Evolutionary conservation across 2,329 filamentous ascomycete species (phyloP), one percentile per base, ranked within the genome.

Genomic region (Penicillium sp.): DNA sequence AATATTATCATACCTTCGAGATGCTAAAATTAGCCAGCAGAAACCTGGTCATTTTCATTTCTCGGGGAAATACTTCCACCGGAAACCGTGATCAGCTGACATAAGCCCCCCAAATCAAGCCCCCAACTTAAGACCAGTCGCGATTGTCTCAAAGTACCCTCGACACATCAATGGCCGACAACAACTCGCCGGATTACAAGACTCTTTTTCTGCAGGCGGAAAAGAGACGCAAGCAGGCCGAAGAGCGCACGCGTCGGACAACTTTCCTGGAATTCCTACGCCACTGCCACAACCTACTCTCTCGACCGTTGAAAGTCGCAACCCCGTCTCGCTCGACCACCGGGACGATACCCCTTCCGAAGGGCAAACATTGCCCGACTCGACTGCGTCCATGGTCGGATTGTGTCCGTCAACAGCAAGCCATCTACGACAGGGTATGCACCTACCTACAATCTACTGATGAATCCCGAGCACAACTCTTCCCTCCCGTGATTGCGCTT

Each of bases 281-380:
- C n/a, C 12, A 56, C 53, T 73, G 69, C 51, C 7, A 53, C 26
- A 15, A 40, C 19, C 19, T 53, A 10, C 57, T 73, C 47, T 74
- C 64, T 24, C 53, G 57, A 45, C 59, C 40, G n/a, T 50, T 75
- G 53, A 61, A 60, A 69, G 64, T 70, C 30, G 64, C 65, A 62
- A 62, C 54, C 55, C 67, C 63, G 26, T 66, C 58, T 60, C 60
- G 60, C 54, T 72, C 66, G 37, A 73, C 70, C 13, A 70, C 65
- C 35, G 68, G 68, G n/a, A 62, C 62, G 57, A 72, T 71, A 35
- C 62, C 66, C 1, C 24, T 58, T 40, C 71, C 67, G 10, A 68
- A 56, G 8, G 67, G 68, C 24, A 73, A 73, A 59, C 62, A 66
- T 53, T 75, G 69, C 58, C 73, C 68, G 8, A 63, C 42, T 28